Conservation (phyloP, 1,284 basidiomycete genomes). For the Clitocybe nebularis region DNA sequence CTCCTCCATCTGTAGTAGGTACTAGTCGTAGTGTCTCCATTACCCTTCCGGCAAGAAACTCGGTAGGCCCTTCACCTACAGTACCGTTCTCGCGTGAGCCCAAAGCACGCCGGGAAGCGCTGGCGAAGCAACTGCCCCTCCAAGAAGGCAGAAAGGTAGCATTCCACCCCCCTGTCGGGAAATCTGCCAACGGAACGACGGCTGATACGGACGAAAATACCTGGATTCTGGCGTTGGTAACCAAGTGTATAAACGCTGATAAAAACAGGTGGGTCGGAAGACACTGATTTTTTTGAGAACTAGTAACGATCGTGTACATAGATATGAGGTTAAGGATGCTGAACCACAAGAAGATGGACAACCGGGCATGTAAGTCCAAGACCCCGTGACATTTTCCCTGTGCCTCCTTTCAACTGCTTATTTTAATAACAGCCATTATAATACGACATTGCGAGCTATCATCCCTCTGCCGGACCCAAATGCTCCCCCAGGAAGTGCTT, state of each 20-base stretch:
- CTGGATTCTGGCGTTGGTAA: constrained; percentile 78
- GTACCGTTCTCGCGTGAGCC: constrained; percentile 61
- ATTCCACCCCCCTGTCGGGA: constrained; percentile 65
- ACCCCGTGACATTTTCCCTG: neutral
- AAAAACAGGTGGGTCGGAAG: constrained; percentile 55
- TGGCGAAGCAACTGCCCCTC: constrained; percentile 60
- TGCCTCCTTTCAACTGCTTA: constrained; percentile 9
- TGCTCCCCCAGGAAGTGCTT: constrained; percentile 49
- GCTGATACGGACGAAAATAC: constrained; percentile 63
- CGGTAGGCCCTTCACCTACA: constrained; percentile 51
- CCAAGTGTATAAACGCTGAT: constrained; percentile 62
- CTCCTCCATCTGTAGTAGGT: constrained; percentile 30
- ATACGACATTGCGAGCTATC: constrained; percentile 62
- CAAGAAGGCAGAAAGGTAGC: constrained; percentile 73
- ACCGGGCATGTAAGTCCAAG: constrained; percentile 53
- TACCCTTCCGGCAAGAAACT: constrained; percentile 50
- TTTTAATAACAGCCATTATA: constrained; percentile 48
- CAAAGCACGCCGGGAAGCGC: constrained; percentile 57
- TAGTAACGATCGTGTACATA: too few relatives aligned
- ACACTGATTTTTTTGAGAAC: too few relatives aligned
- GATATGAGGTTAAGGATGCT: constrained; percentile 79
- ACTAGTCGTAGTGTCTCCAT: constrained; percentile 47
- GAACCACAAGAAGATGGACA: constrained; percentile 75
- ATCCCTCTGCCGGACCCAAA: constrained; percentile 74
- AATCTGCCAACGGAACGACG: constrained; percentile 35